Evolutionary conservation across 805 yeast species (phyloP).

Genomic region (Starmerella riodocensis): DNA sequence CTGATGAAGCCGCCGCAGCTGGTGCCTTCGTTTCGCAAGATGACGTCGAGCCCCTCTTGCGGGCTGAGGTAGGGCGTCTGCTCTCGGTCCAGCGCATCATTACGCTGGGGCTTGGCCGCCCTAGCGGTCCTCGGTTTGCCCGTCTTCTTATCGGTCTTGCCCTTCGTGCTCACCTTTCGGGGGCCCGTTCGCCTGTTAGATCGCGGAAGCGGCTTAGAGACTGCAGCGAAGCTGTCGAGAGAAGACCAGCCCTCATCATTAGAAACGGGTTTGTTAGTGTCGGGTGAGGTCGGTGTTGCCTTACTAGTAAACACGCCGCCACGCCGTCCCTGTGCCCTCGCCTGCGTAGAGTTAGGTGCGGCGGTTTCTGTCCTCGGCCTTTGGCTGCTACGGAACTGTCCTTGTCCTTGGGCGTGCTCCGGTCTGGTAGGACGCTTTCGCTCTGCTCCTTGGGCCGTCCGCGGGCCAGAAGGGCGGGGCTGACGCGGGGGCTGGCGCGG

Average conservation of each 20-base stretch:
- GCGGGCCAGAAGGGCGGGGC: background rate
- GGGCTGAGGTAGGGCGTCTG: slow-evolving; percentile 8
- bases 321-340: background rate
- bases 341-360: background rate
- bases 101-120: background rate
- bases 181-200: background rate
- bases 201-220: background rate
- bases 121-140: background rate
- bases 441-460: background rate
- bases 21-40: slow-evolving; percentile 13
- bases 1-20: slow-evolving; percentile 12
- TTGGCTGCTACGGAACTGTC: background rate
- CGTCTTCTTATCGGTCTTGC: background rate
- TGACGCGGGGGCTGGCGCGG: no score
- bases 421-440: background rate
- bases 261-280: no score
- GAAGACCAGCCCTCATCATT: background rate
- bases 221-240: background rate
- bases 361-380: no score
- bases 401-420: no score
- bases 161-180: background rate
- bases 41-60: slow-evolving; percentile 15
- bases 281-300: background rate
- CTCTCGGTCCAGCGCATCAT: background rate
- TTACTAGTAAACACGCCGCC: no score